Base-by-base conservation (phyloP, 1,284 basidiomycete species). In the Heterobasidion occidentale region DNA sequence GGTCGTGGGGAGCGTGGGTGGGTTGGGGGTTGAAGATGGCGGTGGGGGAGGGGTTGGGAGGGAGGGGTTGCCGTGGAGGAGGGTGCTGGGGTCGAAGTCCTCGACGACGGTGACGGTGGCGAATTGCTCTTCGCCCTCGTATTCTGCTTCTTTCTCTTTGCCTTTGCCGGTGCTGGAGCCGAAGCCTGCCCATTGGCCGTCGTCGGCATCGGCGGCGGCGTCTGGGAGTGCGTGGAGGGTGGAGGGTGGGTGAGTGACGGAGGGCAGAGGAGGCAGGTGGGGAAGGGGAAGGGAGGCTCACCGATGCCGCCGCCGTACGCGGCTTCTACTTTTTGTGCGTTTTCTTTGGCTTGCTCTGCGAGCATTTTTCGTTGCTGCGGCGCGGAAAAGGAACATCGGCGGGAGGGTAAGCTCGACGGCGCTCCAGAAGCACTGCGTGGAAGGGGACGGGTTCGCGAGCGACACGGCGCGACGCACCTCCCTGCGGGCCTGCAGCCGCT, bases 81-180 rank as follows among this genome's bases (percentile, higher is more conserved):
- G 68, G 36, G 74, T 66, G 59, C 82, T 77, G 15, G 85, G 80
- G 64, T 89, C 86, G 67, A 92, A 86, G 65, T 92, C 88, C 67
- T 92, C 87, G 11, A 91, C 82, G 46, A 92, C 80, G 7, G 89
- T 90, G 48, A 92, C 90, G 27, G 86, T 90, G 53, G 89, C 87
- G n/a, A 89, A 74, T 54, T 83, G 77, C 63, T 91, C 83, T 63
- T 90, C 87, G 60, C 83, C 83, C 64, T 88, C 84, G 61, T 81
- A 91, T 65, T 86, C 82, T 64, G 83, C 78, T 59, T 84, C 83
- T 54, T 75, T 53, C 69, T 74, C 64, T 66, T 70, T 55, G 63
- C 70, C 60, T 62, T 54, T 47, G 14, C 70, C 62, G 20, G 64
- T 62, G 19, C 65, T 67, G 27, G 74, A 72, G 15, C 79, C 79